Evolutionary conservation across 2,329 filamentous ascomycete genomes (phyloP), one percentile per base, ranked within the genome.

Genomic region (Fusarium sp.): DNA sequence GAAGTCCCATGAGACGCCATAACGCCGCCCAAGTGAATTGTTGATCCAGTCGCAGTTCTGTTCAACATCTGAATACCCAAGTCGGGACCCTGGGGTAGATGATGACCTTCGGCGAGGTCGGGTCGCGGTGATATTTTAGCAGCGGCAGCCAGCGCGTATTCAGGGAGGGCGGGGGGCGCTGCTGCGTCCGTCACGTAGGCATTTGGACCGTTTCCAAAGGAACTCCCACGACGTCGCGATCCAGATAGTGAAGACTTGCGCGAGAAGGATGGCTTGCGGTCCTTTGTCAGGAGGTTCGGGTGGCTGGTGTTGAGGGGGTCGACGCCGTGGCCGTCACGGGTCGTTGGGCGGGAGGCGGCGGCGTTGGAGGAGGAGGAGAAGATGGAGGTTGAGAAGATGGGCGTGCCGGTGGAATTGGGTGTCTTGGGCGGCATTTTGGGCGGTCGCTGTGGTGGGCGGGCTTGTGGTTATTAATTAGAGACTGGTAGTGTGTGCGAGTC

Each of bases 221-320:
- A 83, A 67, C 80, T 82, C 62, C 82, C 80, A 56, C 85, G 82
- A 10, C 84, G 82, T 11, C 85, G 83, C 27, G 85, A 84, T 72
- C 83, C 84, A 45, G 86, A 86, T 69, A 89, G 85, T 50, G 89
- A 89, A 10, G 87, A 72, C 78, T 88, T 89, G 75, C 88, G 88
- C 65, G 84, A 83, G 78, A 89, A 88, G 52, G 88, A 89, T 27
- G 84, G 80, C 76, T 87, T 86, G 82, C 87, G 85, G 74, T 87
- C 86, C 79, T 88, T 85, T 80, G 79, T 78, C 63, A 82, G 73
- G 62, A 82, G 69, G 76, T 79, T 81, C 34, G 77, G 47, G 75
- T 74, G 56, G 72, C 73, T 69, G 67, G 71, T 70, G 35, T 42
- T 64, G 58, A 78, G 62, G 35, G 79, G 66, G 42, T 77, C 72